Evolutionary conservation across 2,329 filamentous ascomycete species (phyloP).

Genomic region (Elsinoe fawcettii): DNA sequence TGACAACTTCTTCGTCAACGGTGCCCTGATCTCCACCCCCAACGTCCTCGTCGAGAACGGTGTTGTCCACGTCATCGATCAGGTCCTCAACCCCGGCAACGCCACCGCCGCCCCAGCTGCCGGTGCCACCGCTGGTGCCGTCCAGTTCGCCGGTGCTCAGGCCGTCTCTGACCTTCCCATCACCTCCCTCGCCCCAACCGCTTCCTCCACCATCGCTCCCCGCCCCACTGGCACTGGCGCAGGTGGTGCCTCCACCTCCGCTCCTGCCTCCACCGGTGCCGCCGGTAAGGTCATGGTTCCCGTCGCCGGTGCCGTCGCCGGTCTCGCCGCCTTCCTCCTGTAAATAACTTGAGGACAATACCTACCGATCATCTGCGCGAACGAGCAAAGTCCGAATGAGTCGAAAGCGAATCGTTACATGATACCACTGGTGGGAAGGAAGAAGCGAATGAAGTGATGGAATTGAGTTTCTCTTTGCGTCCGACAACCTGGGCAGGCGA

Average conservation of each 20-base stretch:
- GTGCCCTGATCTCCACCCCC: conserved; percentile 34
- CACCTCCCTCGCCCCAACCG: conserved; percentile 5
- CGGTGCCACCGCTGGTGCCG: conserved; percentile 5
- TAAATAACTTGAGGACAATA: not conserved
- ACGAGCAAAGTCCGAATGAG: not conserved
- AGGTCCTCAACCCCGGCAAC: conserved; percentile 15
- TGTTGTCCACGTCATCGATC: conserved; percentile 47
- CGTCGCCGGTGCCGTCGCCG: conserved; percentile 8
- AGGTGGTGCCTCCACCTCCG: not conserved
- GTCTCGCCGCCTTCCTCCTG: conserved; percentile 11
- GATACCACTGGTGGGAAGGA: conserved; percentile 1
- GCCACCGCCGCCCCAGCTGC: conserved; percentile 10
- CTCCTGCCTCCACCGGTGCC: conserved; percentile 6
- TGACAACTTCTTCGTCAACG: conserved; percentile 38
- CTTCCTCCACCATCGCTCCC: conserved; percentile 4
- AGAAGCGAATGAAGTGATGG: not conserved
- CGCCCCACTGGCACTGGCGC: not conserved
- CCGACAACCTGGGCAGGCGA: not conserved
- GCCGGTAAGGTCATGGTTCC: conserved; percentile 5
- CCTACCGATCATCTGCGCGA: not conserved
- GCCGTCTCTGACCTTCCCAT: not conserved
- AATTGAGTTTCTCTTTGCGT: not conserved
- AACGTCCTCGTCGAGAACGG: conserved; percentile 40
- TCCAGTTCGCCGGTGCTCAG: not conserved
- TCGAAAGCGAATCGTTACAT: not conserved